Base-by-base conservation (phyloP, 1,139 yeast genomes). In the Groenewaldozyma auringiensis region DNA sequence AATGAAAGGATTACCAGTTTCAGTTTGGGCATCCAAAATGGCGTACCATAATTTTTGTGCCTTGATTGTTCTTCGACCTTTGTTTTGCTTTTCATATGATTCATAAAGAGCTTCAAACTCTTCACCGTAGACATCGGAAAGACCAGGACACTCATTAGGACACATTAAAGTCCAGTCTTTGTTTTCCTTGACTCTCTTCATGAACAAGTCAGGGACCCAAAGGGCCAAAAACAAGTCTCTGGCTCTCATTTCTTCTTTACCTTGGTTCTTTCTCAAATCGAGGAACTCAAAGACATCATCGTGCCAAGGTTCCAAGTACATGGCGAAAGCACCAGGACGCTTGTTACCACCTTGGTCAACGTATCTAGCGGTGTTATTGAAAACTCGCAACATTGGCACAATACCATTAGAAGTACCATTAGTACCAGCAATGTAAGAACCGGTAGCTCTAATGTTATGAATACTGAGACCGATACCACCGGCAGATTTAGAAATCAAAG, bases 341-440 rank as follows among this genome's bases (percentile, higher is more conserved):
- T 87, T 87, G 71, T 86, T 86, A 57, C 95, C 95, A 63, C 95
- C 95, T 70, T 86, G 95, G 60, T 86, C 95, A 43, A 86, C 95
- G 58, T 86, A 86, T 62, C 95, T 77, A 29, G 95, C 95, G 47
- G 95, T 85, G 68, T 85, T 85, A 72, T 86, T 86, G 72, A 78
- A 86, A 22, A 86, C 95, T 59, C 95, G 78, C 47, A 86, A 75
- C 95, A 86, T 86, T 42, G 95, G 95, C 50, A 86, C 81, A 52
- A 86, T 74, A 53, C 95, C 95, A 58, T 82, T 86, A 22, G 95
- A 84, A 32, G 89, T 81, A 58, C 95, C 95, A 60, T 85, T 86
- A 17, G 95, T 83, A 56, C 94, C 89, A 49, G 94, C 87, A 63
- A 86, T 86, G 63, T 82, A 82, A 16, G 94, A 81, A 38, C 95